Evolutionary conservation across 495 filamentous ascomycete species (phyloP), one percentile per base, ranked within the genome.

Genomic region (Pyronema omphalodes): DNA sequence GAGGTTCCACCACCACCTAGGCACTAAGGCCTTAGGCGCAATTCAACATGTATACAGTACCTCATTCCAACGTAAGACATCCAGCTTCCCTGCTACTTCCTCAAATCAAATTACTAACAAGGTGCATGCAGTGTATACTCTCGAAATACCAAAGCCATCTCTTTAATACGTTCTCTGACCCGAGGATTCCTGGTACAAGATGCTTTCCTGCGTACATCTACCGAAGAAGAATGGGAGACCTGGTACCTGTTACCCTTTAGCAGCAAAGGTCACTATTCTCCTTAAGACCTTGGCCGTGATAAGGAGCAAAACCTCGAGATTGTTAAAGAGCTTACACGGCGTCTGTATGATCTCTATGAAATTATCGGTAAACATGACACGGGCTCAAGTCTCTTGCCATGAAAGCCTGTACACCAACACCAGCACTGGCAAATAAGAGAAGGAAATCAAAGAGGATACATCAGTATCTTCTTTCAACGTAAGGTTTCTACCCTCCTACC

Each of bases 211-310:
- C 46, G 51, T 12, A 29, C 9, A 5, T 34, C 14, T 0, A 57
- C 60, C 5, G 60, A 64, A 48, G 49, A 60, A 6, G 48, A 52
- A 18, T 64, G 61, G 61, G 50, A 53, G 23, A 18, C 35, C 14
- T 55, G 53, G 15, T 61, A 54, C n/a, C n/a, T n/a, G n/a, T n/a
- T n/a, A n/a, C 23, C 60, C 60, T 9, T 41, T 63, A 29, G 61
- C 61, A 0, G 57, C 50, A 1, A 64, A 64, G 35, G 49, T 63
- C 9, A 35, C 50, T 3, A 55, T 63, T 9, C 51, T 63, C 15
- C 54, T 57, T 12, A 58, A 29, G 56, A 51, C 4, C 44, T 63
- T 6, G 54, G 52, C 5, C 41, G 29, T 0, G 57, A 55, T 1
- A 3, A 36, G 3, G 41, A 45, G 8, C 9, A 54, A 11, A 54